Evolutionary conservation across 2,329 filamentous ascomycete genomes (phyloP).

Genomic region (Penicillium capsulatum): DNA sequence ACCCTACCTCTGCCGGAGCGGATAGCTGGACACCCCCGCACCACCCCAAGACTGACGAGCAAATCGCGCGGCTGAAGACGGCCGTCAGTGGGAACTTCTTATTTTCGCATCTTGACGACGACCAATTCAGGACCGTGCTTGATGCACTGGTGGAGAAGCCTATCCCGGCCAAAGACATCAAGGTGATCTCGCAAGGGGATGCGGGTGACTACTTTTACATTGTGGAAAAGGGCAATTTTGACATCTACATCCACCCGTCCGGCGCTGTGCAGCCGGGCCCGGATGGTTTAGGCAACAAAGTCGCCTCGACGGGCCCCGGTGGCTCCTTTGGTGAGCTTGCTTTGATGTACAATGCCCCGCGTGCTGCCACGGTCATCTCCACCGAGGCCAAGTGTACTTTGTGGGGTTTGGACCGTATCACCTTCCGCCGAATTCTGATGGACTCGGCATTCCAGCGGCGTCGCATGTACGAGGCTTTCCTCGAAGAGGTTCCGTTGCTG

Average conservation of each 20-base stretch:
- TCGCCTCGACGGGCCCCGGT: constrained; percentile 76
- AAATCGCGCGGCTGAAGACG: constrained; percentile 70
- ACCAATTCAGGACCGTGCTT: constrained; percentile 81
- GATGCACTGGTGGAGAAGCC: constrained; percentile 91
- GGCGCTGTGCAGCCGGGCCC: constrained; percentile 74
- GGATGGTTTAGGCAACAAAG: constrained; percentile 77
- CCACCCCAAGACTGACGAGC: constrained; percentile 77
- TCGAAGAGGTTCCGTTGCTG: constrained; percentile 87
- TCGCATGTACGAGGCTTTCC: constrained; percentile 94
- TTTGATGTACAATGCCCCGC: constrained; percentile 97
- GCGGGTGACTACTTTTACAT: constrained; percentile 97
- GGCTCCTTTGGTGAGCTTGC: constrained; percentile 96
- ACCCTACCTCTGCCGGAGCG: constrained; percentile 75
- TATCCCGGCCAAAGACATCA: constrained; percentile 81
- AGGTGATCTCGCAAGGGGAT: constrained; percentile 94
- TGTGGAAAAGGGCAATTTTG: constrained; percentile 84
- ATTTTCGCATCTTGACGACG: constrained; percentile 90
- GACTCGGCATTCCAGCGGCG: constrained; percentile 94
- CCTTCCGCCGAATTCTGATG: constrained; percentile 97
- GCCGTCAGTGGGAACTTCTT: constrained; percentile 89
- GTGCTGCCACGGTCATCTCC: constrained; percentile 88
- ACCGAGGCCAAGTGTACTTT: constrained; percentile 73
- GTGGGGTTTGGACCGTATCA: constrained; percentile 92
- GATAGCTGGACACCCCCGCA: constrained; percentile 88
- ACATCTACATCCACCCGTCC: constrained; percentile 78